Conservation (phyloP, 73 alveolate species). For the Tetrahymena elliotti region DNA sequence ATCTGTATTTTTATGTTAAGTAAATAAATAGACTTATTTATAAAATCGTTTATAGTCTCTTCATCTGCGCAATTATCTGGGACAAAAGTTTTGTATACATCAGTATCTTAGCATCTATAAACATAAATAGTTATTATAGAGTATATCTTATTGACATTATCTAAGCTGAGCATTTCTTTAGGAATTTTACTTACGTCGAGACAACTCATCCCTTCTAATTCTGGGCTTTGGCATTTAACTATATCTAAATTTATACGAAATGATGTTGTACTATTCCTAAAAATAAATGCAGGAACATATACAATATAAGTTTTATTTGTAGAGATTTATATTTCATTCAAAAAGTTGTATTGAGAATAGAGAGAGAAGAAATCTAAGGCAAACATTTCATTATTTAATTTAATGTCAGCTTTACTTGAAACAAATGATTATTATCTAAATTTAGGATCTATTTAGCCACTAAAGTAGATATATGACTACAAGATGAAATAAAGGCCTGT, state of each 20-base stretch:
- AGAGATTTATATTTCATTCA: neutral
- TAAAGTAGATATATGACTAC: neutral
- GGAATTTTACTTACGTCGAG: neutral
- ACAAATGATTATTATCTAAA: neutral
- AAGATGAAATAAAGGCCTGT: neutral
- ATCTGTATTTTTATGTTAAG: too few species aligned
- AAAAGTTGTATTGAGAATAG: neutral
- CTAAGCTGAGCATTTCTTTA: neutral
- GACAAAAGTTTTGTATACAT: neutral
- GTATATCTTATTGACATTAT: too few species aligned
- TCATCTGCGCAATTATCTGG: neutral
- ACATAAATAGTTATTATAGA: neutral
- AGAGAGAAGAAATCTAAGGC: neutral
- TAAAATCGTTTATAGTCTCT: neutral
- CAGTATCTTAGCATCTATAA: neutral
- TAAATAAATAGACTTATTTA: too few species aligned
- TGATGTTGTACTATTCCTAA: neutral
- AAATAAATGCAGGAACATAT: neutral
- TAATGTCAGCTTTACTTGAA: neutral
- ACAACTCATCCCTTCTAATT: neutral
- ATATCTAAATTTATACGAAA: too few species aligned
- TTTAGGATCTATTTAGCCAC: neutral
- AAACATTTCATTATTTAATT: too few species aligned
- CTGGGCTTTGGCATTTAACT: neutral
- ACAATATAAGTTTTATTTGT: neutral